Percentiles rank a stretch among this genome's conserved stretches.
Evolutionary conservation across 2,329 filamentous ascomycete species (phyloP).

Genomic region (Alternaria ethzedia): DNA sequence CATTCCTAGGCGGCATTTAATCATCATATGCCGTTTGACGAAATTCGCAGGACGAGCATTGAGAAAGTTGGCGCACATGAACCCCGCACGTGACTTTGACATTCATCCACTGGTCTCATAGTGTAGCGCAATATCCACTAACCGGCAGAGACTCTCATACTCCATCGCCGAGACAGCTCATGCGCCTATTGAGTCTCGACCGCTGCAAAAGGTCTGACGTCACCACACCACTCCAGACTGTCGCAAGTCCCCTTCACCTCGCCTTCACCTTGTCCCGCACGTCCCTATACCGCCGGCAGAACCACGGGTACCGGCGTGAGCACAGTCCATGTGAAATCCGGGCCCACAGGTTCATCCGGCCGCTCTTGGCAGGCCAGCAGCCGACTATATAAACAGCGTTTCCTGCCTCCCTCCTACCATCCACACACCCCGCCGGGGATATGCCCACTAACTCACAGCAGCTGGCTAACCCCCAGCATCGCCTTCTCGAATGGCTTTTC

Average conservation of each 20-base stretch:
- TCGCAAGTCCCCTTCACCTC: background rate
- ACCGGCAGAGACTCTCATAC: background rate
- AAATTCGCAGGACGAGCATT: background rate
- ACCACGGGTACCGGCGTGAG: background rate
- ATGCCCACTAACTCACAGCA: background rate
- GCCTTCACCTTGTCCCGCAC: background rate
- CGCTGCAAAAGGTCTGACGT: background rate
- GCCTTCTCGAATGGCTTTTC: background rate
- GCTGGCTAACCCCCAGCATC: background rate
- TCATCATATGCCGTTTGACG: background rate
- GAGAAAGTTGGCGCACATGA: background rate
- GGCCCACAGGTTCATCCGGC: background rate
- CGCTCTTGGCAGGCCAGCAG: background rate
- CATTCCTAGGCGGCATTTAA: fast-evolving
- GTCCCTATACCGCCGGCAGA: background rate
- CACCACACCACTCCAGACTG: background rate
- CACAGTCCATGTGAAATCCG: background rate
- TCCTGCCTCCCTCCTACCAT: background rate
- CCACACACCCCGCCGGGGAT: background rate
- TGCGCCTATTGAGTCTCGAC: background rate
- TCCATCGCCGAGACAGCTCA: background rate
- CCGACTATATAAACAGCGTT: background rate
- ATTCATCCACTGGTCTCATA: background rate
- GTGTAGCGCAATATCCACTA: background rate
- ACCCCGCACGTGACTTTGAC: background rate